These are phyloP conservation scores for Coemansia aciculifera DNA, from an alignment of 192 early-diverging fungal genomes.

Conservation along the genomic window DNA sequence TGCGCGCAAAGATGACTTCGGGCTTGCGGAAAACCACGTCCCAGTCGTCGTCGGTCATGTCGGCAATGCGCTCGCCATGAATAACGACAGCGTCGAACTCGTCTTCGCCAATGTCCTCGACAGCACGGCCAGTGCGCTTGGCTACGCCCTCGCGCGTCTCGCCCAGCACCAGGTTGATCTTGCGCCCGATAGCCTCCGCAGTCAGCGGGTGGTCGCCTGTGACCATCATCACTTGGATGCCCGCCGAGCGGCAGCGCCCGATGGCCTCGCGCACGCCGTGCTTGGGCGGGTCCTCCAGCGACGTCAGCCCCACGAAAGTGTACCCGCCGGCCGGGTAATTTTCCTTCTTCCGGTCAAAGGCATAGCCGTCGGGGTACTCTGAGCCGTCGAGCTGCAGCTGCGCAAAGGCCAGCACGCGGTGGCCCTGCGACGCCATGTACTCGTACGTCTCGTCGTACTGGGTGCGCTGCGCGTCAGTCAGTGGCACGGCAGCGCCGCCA, in stretches of 20 bases:
- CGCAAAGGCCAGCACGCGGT: slow-evolving; percentile 94
- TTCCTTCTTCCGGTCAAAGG: slow-evolving; percentile 69
- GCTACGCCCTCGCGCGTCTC: slow-evolving; percentile 85
- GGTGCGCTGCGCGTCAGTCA: slow-evolving; percentile 68
- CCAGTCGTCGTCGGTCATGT: slow-evolving; percentile 83
- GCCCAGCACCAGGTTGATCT: slow-evolving; percentile 90
- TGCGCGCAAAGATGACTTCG: slow-evolving; percentile 96
- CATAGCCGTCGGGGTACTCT: slow-evolving; percentile 71
- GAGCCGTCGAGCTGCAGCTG: slow-evolving; percentile 66
- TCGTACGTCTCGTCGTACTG: slow-evolving; percentile 78
- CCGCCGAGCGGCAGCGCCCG: slow-evolving; percentile 86
- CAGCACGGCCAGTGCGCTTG: slow-evolving; percentile 60
- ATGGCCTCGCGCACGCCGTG: slow-evolving; percentile 98
- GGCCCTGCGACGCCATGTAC: slow-evolving; percentile 89
- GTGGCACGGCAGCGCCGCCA: slow-evolving; percentile 56
- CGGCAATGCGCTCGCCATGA: slow-evolving; percentile 87
- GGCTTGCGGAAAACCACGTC: slow-evolving; percentile 90
- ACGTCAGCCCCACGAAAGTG: slow-evolving; percentile 82
- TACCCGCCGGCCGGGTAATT: slow-evolving; percentile 57
- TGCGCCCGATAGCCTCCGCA: slow-evolving; percentile 93
- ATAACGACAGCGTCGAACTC: slow-evolving; percentile 91
- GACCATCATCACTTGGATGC: slow-evolving; percentile 99
- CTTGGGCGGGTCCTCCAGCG: slow-evolving; percentile 96
- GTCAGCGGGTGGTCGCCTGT: slow-evolving; percentile 97
- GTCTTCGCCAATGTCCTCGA: slow-evolving; percentile 68